phyloP scores from a whole-genome alignment of 306 rosid genomes.

The Arachis hypogaea region DNA sequence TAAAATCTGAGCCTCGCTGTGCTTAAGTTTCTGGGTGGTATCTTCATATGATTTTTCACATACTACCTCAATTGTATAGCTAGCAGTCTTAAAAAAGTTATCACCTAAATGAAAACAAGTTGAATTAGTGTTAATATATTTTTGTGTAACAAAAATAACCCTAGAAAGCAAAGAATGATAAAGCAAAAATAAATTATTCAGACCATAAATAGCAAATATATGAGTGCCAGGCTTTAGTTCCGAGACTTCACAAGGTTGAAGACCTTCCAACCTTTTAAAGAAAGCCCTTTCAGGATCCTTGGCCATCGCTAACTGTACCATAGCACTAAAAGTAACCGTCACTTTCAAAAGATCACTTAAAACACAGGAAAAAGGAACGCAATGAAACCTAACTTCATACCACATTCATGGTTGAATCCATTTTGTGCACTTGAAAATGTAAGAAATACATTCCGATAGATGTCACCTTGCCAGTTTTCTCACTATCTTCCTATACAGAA shows the following conservation, averaged over 20 bases:
- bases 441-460: conserved; percentile 97
- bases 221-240: no score
- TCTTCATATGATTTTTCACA: conserved; percentile 78
- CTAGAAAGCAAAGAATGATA: conserved; percentile 26
- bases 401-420: conserved; percentile 98
- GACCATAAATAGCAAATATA: no score
- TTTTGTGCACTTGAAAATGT: conserved; percentile 98
- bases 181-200: no score
- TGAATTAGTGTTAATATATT: conserved; percentile 31
- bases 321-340: not conserved
- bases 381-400: conserved; percentile 49
- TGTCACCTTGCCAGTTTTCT: conserved; percentile 87
- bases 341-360: conserved; percentile 23
- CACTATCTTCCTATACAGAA: conserved; percentile 90
- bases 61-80: conserved; percentile 79
- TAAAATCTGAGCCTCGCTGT: conserved; percentile 86
- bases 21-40: conserved; percentile 76
- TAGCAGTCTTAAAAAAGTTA: conserved; percentile 53
- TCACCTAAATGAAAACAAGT: conserved; percentile 68
- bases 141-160: conserved; percentile 8
- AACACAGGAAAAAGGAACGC: conserved; percentile 16
- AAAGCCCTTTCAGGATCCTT: no score
- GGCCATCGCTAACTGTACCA: no score
- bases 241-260: no score
- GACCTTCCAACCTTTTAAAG: no score